Evolutionary conservation across 164 flowering plant species (phyloP), one percentile per base, ranked within the genome.

Genomic region (Chimonanthus salicifolius): DNA sequence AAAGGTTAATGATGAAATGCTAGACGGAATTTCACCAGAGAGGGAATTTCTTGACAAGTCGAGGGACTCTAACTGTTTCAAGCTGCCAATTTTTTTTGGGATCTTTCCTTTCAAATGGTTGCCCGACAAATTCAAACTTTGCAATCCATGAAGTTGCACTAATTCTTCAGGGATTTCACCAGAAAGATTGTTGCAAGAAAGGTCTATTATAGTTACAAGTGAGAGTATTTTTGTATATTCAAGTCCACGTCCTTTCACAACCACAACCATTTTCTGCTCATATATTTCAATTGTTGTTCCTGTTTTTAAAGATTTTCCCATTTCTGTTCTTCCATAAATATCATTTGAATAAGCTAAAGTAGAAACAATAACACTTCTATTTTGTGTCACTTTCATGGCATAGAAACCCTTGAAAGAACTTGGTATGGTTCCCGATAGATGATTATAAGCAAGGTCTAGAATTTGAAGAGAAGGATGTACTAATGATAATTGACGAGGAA

Each of bases 141-240:
- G 6, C 43, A 72, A 44, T 16, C 69, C 75, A 50, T 16, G 6
- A 8, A 50, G 48, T 20, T 4, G n/a, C 2, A 49, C 33, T 3
- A 72, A 20, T 6, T 11, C 75, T 2, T 13, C 44, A 18, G 75
- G 75, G 15, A 72, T 72, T 20, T 50, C 63, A 10, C 75, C 70
- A 2, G 62, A 16, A 11, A 72, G 4, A 65, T 49, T 33, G 43
- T 72, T 72, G 62, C 48, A 13, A 10, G 75, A 44, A 50, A 72
- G 63, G 13, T 72, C 62, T 6, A 72, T 64, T 10, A 62, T 49
- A 11, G 69, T 64, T 4, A 72, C 43, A 2, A 72, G 63, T 21
- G 44, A 64, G 4, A 72, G n/a, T 16, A 43, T 49, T 7, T 15
- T 64, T 6, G 2, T 50, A 21, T 65, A 72, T 1, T 64, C 44